Base-by-base conservation (phyloP, 352 stramenopile genomes). In the Blastocystis sp. region DNA sequence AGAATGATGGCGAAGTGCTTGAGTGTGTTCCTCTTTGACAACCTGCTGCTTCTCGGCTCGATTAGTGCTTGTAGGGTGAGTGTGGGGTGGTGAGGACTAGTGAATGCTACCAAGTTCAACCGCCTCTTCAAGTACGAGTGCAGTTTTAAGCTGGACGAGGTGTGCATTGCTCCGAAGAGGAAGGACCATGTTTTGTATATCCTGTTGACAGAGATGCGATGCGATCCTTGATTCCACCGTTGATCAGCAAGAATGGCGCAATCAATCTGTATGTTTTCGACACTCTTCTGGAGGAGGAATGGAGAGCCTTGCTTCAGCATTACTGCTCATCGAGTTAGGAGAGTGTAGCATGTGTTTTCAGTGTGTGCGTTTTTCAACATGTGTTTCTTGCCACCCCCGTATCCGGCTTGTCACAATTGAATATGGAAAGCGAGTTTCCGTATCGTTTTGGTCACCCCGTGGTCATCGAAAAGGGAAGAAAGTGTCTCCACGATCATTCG, bases 271-370 rank as follows among this genome's bases (percentile, higher is more conserved):
- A 66, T 21, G 26, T 21, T 65, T 66, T 81, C n/a, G 70, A 81
- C 66, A 35, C 70, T 37, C 29, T 62, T 21, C 33, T 81, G 37
- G 70, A 81, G 66, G 45, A 62, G 2, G 21, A 81, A 26, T 81
- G 70, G 70, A 63, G 70, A 63, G 19, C 39, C 16, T 33, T 81
- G 33, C 39, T 81, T 24, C 3, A 63, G 2, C 26, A 81, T 26
- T 81, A 81, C 45, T 81, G 70, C n/a, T n/a, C n/a, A n/a, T 81
- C 67, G 45, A 21, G 63, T 81, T 33, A 74, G 41, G 45, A 62
- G 26, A 50, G 26, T 21, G 24, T 3, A 79, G 61, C n/a, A n/a
- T n/a, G n/a, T n/a, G n/a, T n/a, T n/a, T n/a, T 69, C 6, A 69
- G 13, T 69, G 21, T 69, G 9, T 74, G 24, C 31, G 19, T 74